A percentile compares a stretch with the other conserved stretches of the same genome.
phyloP scores from a whole-genome alignment of 768 basidiomycete species.

The Trichaptum fuscoviolaceum region DNA sequence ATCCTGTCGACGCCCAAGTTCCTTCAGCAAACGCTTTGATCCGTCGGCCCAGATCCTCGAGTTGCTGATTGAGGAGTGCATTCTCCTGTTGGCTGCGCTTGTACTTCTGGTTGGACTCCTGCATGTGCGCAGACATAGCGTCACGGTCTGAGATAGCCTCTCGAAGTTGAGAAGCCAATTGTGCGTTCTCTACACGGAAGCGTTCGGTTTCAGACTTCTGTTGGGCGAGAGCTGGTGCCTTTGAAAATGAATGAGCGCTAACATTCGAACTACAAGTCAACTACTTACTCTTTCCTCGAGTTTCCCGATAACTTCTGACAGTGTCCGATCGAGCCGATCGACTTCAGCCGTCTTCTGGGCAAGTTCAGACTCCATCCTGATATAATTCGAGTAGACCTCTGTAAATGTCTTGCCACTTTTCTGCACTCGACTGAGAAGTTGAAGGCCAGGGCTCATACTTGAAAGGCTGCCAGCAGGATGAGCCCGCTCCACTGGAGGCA shows the following conservation, averaged over 20 bases:
- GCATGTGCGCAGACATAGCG: constrained; percentile 43
- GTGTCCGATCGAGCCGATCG: constrained; percentile 75
- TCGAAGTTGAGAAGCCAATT: constrained; percentile 76
- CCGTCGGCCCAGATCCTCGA: constrained; percentile 80
- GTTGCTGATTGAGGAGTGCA: constrained; percentile 65
- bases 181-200: constrained; percentile 69
- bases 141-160: constrained; percentile 76
- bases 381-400: constrained; percentile 88
- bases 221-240: constrained; percentile 89
- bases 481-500: constrained; percentile 35
- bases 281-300: constrained; percentile 79
- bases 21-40: constrained; percentile 73
- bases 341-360: constrained; percentile 76
- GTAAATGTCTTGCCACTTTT: constrained; percentile 87
- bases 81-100: constrained; percentile 54
- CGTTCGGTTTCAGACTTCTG: constrained; percentile 89
- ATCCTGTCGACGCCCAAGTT: constrained; percentile 78
- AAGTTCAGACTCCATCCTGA: constrained; percentile 79
- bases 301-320: constrained; percentile 77
- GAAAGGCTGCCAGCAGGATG: constrained; percentile 50
- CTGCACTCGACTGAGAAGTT: constrained; percentile 78
- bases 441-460: constrained; percentile 81
- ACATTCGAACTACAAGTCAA: not conserved
- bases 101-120: constrained; percentile 61
- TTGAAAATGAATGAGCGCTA: constrained; percentile 7